Evolutionary conservation across 139 green algal genomes (phyloP).

Genomic region (Eudorina sp.): DNA sequence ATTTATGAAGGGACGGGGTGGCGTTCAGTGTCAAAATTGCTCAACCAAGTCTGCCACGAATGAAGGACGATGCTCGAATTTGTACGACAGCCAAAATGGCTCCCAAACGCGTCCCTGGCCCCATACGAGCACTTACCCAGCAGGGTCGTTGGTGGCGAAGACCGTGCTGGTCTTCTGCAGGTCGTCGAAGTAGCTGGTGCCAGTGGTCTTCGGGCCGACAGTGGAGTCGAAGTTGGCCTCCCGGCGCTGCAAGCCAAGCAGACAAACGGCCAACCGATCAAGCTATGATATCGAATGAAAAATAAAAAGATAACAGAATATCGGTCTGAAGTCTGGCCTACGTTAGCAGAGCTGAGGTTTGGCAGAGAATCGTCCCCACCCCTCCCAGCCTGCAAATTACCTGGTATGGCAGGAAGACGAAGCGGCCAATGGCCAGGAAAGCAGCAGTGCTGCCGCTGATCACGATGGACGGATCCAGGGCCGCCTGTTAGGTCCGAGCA

Average conservation of each 20-base stretch:
- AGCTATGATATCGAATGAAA: not conserved
- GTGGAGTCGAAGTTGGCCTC: constrained; percentile 49
- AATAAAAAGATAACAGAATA: not conserved
- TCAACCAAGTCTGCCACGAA: too few relatives aligned
- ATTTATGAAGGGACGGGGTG: not conserved
- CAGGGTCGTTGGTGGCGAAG: constrained; percentile 48
- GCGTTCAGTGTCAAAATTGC: too few relatives aligned
- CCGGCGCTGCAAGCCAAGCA: constrained; percentile 47
- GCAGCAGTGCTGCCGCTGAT: constrained; percentile 48
- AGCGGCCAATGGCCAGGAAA: constrained; percentile 49
- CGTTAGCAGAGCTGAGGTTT: not conserved
- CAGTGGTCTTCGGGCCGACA: constrained; percentile 62
- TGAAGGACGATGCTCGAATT: too few relatives aligned
- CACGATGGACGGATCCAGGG: constrained; percentile 31
- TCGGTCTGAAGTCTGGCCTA: not conserved
- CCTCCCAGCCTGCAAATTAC: too few relatives aligned
- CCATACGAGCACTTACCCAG: not conserved
- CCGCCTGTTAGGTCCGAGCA: too few relatives aligned
- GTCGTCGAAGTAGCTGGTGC: constrained; percentile 84
- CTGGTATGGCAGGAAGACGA: constrained; percentile 48
- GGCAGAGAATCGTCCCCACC: not conserved
- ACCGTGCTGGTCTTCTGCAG: constrained; percentile 57
- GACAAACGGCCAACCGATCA: too few relatives aligned
- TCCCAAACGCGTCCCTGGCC: not conserved
- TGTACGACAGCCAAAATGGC: too few relatives aligned